Conservation (phyloP, 129 eudicot genomes). For the Flaveria sonorensis region DNA sequence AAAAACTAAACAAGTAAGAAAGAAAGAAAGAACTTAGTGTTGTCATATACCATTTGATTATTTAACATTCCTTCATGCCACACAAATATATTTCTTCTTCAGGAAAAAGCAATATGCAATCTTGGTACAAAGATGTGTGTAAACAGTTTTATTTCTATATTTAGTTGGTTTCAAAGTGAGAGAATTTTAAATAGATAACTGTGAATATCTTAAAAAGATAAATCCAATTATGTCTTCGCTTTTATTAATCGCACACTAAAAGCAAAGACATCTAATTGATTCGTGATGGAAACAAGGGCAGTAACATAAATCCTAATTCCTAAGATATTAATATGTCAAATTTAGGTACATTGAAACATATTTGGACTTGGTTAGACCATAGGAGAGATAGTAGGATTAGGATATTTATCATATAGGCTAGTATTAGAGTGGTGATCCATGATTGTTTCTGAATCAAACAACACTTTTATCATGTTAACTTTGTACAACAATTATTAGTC, state of each 20-base stretch:
- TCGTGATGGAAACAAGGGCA: neutral
- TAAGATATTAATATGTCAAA: neutral
- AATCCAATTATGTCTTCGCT: neutral
- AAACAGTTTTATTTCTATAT: neutral
- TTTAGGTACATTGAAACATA: neutral
- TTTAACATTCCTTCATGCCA: neutral
- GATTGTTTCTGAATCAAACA: neutral
- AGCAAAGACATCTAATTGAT: conserved; percentile 2
- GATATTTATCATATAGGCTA: neutral
- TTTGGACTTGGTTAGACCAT: neutral
- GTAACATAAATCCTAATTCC: neutral
- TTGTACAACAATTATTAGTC: neutral
- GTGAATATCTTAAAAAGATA: neutral
- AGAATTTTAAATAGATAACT: neutral
- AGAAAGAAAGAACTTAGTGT: neutral
- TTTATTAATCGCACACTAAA: neutral
- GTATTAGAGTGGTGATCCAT: neutral
- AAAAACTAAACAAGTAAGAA: neutral
- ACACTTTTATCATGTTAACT: neutral
- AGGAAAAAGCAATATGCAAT: neutral
- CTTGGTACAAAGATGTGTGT: neutral
- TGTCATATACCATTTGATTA: neutral
- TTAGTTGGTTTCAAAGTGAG: neutral
- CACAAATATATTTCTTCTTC: neutral
- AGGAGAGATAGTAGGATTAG: neutral